A percentile compares a stretch with the other conserved stretches of the same genome.
Evolutionary conservation across 129 eudicot species (phyloP).

Genomic region (Chrysanthemum makinoi): DNA sequence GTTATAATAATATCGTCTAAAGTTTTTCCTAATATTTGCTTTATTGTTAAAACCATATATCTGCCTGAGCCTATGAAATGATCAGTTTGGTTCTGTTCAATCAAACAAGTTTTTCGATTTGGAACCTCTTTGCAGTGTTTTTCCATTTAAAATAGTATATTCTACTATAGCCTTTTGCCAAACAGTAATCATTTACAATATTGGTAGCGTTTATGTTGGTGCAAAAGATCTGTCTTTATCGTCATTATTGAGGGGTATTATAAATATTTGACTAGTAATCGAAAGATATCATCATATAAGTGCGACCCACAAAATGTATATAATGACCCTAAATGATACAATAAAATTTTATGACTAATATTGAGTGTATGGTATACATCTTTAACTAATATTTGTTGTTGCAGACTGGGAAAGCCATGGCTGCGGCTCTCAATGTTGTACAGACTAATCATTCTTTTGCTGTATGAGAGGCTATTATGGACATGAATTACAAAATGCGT

Average conservation of each 20-base stretch:
- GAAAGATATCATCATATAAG: slow-evolving; percentile 9
- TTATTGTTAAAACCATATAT: not conserved
- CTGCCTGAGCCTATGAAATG: not conserved
- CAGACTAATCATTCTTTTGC: slow-evolving; percentile 82
- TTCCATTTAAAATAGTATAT: not conserved
- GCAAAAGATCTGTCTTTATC: not conserved
- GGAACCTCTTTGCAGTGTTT: not conserved
- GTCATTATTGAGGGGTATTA: not conserved
- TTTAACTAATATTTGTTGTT: slow-evolving; percentile 5
- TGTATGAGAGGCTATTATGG: too few species aligned
- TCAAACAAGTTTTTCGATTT: not conserved
- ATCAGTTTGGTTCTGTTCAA: not conserved
- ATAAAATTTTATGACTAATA: not conserved
- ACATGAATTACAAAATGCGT: too few species aligned
- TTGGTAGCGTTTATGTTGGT: not conserved
- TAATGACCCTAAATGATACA: slow-evolving; percentile 11
- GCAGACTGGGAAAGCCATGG: slow-evolving; percentile 79
- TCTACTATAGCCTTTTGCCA: not conserved
- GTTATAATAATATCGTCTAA: too few species aligned
- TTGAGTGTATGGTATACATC: not conserved
- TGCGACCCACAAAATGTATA: not conserved
- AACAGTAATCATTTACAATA: not conserved
- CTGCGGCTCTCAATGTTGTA: slow-evolving; percentile 73
- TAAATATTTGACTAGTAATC: not conserved
- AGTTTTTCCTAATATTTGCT: not conserved